These are phyloP conservation scores for Trichophyton benhamiae DNA, from an alignment of 2,329 filamentous ascomycete species.

Conservation along the genomic window DNA sequence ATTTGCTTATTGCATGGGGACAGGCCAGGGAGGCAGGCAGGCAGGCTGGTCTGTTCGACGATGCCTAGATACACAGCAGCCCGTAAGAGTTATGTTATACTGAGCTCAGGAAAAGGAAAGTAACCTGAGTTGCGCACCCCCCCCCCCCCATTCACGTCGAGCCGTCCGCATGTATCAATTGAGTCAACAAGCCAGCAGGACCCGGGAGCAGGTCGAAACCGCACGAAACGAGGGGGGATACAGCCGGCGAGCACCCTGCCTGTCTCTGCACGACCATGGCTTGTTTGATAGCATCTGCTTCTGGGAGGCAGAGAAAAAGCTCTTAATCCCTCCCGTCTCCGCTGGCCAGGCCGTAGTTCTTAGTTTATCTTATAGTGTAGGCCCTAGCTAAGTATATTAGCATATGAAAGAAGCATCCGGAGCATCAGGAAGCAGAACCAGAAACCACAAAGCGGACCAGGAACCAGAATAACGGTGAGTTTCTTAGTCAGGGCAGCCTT, in stretches of 20 bases:
- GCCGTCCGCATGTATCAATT: not conserved
- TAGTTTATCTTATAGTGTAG: not conserved
- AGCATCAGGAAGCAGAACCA: not conserved
- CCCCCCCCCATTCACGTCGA: not conserved
- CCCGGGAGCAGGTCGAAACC: not conserved
- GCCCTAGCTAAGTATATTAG: not conserved
- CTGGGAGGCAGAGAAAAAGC: not conserved
- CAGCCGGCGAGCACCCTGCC: not conserved
- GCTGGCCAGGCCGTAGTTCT: not conserved
- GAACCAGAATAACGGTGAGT: constrained; percentile 1
- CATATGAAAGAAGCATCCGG: not conserved
- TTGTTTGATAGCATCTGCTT: not conserved
- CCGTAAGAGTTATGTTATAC: not conserved
- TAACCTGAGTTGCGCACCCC: not conserved
- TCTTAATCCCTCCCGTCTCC: not conserved
- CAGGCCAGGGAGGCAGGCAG: not conserved
- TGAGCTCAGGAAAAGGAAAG: not conserved
- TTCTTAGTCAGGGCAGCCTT: constrained; percentile 4
- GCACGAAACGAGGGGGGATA: constrained; percentile 2
- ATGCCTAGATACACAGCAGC: not conserved
- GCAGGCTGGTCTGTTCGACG: constrained; percentile 1
- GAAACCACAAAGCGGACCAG: not conserved
- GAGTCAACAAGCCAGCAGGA: not conserved
- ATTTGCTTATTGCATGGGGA: not conserved
- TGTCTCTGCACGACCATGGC: not conserved